These are phyloP conservation scores for Dendrothele bispora DNA, from an alignment of 768 basidiomycete genomes.

Conservation along the genomic window DNA sequence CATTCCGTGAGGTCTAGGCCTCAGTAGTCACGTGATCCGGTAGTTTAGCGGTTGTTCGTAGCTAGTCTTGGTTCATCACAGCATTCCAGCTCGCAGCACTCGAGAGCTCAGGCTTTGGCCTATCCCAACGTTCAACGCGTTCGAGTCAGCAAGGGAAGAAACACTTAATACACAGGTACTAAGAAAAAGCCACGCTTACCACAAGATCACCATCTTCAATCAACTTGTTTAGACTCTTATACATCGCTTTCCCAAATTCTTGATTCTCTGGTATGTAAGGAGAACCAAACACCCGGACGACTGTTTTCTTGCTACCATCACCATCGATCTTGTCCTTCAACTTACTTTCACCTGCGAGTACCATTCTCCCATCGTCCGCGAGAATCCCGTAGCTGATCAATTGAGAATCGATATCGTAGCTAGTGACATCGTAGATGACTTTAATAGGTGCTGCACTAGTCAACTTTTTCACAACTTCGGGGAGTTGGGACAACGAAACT, in stretches of 20 bases:
- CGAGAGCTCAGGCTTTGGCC: too few species aligned
- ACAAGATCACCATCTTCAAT: neutral
- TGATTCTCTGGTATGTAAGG: neutral
- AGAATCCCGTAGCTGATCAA: neutral
- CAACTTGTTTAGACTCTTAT: neutral
- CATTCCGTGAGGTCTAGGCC: too few species aligned
- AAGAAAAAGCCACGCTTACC: too few species aligned
- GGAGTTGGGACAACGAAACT: neutral
- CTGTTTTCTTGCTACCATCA: neutral
- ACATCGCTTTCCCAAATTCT: slow-evolving; percentile 1
- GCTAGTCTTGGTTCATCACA: too few species aligned
- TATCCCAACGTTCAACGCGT: too few species aligned
- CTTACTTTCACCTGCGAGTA: neutral
- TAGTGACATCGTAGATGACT: neutral
- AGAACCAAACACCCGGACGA: neutral
- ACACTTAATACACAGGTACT: too few species aligned
- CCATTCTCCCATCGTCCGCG: slow-evolving; percentile 3
- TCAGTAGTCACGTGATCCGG: too few species aligned
- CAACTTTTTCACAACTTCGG: neutral
- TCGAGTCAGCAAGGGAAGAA: too few species aligned
- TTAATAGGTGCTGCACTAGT: neutral
- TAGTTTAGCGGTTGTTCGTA: too few species aligned
- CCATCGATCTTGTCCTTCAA: too few species aligned
- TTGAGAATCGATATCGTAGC: neutral
- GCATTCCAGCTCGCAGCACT: too few species aligned